A percentile compares a stretch with the other conserved stretches of the same genome.
Evolutionary conservation across 108 stramenopile species (phyloP).

Genomic region (Heterococcus sp.): DNA sequence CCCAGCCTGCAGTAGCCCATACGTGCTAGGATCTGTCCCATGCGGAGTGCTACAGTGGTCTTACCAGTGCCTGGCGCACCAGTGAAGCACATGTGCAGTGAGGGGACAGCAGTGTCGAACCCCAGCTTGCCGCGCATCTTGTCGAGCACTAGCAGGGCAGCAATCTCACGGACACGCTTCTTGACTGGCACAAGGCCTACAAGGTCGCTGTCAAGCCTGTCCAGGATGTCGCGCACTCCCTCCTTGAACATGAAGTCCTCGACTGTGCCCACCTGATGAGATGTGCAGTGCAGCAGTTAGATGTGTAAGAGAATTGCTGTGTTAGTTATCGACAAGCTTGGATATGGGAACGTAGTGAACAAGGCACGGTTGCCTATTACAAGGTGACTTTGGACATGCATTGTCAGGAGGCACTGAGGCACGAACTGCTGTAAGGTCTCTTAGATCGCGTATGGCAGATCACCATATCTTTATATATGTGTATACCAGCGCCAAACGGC

Average conservation of each 20-base stretch:
- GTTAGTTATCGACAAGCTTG: too few relatives aligned
- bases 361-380: too few relatives aligned
- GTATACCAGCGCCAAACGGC: too few relatives aligned
- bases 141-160: constrained; percentile 90
- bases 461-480: too few relatives aligned
- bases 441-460: too few relatives aligned
- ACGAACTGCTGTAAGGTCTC: too few relatives aligned
- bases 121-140: constrained; percentile 97
- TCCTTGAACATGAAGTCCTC: constrained; percentile 98
- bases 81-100: constrained; percentile 93
- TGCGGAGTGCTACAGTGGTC: constrained; percentile 94
- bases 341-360: too few relatives aligned
- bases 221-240: constrained; percentile 90
- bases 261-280: constrained; percentile 70
- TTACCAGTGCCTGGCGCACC: constrained; percentile 97
- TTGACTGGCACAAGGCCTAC: constrained; percentile 89
- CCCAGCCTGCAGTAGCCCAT: constrained; percentile 95
- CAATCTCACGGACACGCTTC: constrained; percentile 91
- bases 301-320: too few relatives aligned
- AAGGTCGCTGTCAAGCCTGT: constrained; percentile 85
- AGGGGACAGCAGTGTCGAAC: constrained; percentile 92
- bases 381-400: too few relatives aligned
- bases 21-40: constrained; percentile 95
- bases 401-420: too few relatives aligned
- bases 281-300: too few relatives aligned